Evolutionary conservation across 1,284 basidiomycete species (phyloP), one percentile per base, ranked within the genome.

Genomic region (Ganoderma boninense): DNA sequence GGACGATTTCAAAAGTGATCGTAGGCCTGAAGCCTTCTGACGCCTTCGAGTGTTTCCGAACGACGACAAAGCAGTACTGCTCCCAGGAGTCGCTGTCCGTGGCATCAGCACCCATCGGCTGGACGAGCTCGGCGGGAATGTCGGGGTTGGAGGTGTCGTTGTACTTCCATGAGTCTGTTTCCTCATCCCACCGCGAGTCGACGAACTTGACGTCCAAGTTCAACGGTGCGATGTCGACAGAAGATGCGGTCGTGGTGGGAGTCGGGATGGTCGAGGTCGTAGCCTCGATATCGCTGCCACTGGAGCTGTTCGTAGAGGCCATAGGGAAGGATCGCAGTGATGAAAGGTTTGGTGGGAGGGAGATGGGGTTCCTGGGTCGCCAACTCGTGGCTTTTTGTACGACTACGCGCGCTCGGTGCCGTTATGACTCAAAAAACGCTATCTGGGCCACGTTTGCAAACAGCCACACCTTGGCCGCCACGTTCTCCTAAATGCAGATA

Each of bases 1-100:
- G 76, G 61, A 87, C 80, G 56, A 89, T 75, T 77, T 84, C 84
- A 80, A 87, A 87, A 11, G 80, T 83, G 0, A 85, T 82, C 18
- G 85, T 82, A 1, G 62, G 52, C 11, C 74, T 67, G 42, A 78
- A 29, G 26, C 26, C 75, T 40, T 83, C 69, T 38, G 75, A 69
- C 26, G 74, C 67, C 49, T 75, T 77, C 0, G 85, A 83, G 18
- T 87, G 77, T 35, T 81, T 85, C 43, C 88, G 85, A 16, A 88
- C 84, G 52, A 89, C 80, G 52, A 89, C 86, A 65, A 89, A 87
- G 77, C 72, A 23, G 26, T 52, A 64, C 14, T 64, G 43, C 10
- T 64, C 43, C 67, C 67, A 68, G 26, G 29, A 42, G 29, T 44
- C 32, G 32, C 44, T 38, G 16, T 35, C 62, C 10, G 56, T 46